phyloP scores from a whole-genome alignment of 495 filamentous ascomycete species.

The Haplographium delicatum region DNA sequence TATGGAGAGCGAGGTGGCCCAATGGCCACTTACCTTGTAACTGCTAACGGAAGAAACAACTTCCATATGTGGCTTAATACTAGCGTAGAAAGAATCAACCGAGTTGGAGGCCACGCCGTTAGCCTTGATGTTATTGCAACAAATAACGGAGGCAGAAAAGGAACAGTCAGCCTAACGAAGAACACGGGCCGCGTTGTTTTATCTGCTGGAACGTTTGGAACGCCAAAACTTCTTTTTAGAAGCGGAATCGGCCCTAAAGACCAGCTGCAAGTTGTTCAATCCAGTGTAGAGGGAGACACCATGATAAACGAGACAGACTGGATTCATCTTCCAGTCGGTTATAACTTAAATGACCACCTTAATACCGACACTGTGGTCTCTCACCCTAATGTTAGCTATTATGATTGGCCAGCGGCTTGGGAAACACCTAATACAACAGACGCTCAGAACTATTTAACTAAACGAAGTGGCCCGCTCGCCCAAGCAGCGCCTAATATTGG shows the following conservation, averaged over 20 bases:
- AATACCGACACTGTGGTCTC: constrained; percentile 64
- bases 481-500: constrained; percentile 66
- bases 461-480: constrained; percentile 57
- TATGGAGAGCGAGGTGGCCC: constrained; percentile 65
- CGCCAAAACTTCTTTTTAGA: constrained; percentile 63
- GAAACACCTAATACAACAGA: constrained; percentile 37
- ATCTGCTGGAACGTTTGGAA: constrained; percentile 63
- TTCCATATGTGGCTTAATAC: constrained; percentile 63
- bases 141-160: constrained; percentile 45
- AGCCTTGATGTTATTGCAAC: constrained; percentile 62
- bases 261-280: constrained; percentile 53
- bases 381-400: constrained; percentile 35
- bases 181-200: constrained; percentile 60
- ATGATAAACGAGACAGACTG: constrained; percentile 50
- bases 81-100: constrained; percentile 58
- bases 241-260: constrained; percentile 60
- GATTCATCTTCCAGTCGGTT: constrained; percentile 70
- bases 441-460: constrained; percentile 40
- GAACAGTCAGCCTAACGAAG: constrained; percentile 53
- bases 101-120: constrained; percentile 52
- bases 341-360: constrained; percentile 68
- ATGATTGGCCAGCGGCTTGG: constrained; percentile 22
- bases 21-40: constrained; percentile 64
- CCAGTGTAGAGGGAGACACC: constrained; percentile 42
- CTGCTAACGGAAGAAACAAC: constrained; percentile 52